A percentile compares a stretch with the other conserved stretches of the same genome.
phyloP scores from a whole-genome alignment of 441 rosid species.

The Eutrema salsugineum region DNA sequence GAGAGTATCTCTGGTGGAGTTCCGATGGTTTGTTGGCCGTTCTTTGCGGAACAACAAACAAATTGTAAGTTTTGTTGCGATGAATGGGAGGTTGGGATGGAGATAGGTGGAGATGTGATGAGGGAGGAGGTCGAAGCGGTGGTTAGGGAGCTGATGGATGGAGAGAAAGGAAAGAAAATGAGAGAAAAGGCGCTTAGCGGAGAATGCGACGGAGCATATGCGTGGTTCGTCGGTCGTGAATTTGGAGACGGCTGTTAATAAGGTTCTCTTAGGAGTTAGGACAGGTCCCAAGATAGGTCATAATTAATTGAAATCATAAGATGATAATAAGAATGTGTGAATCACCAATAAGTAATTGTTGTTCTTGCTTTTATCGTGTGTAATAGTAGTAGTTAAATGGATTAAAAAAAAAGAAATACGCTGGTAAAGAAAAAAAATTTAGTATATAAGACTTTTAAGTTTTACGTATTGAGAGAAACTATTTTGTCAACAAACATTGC shows the following conservation, averaged over 20 bases:
- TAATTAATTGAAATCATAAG: not conserved
- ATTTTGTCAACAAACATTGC: too few relatives aligned
- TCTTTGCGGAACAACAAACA: conserved; percentile 39
- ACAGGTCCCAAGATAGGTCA: not conserved
- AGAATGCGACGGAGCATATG: conserved; percentile 8
- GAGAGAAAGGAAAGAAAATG: conserved; percentile 37
- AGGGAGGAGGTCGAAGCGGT: conserved; percentile 35
- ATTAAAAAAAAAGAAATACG: too few relatives aligned
- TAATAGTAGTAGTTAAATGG: too few relatives aligned
- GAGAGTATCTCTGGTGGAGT: conserved; percentile 34
- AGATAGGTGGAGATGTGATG: conserved; percentile 30
- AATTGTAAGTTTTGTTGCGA: conserved; percentile 31
- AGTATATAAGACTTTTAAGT: too few relatives aligned
- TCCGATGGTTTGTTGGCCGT: conserved; percentile 48
- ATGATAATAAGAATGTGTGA: not conserved
- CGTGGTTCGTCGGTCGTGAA: conserved; percentile 31
- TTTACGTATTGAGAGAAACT: too few relatives aligned
- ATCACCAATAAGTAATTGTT: not conserved
- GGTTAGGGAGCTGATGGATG: conserved; percentile 38
- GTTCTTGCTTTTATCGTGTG: too few relatives aligned
- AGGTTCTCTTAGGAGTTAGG: conserved; percentile 24
- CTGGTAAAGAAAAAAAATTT: too few relatives aligned
- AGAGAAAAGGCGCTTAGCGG: conserved; percentile 33
- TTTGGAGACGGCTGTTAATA: conserved; percentile 29
- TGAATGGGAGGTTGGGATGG: conserved; percentile 40